These are phyloP conservation scores for Amaranthus palmeri DNA, from an alignment of 148 eudicot species.

Conservation along the genomic window DNA sequence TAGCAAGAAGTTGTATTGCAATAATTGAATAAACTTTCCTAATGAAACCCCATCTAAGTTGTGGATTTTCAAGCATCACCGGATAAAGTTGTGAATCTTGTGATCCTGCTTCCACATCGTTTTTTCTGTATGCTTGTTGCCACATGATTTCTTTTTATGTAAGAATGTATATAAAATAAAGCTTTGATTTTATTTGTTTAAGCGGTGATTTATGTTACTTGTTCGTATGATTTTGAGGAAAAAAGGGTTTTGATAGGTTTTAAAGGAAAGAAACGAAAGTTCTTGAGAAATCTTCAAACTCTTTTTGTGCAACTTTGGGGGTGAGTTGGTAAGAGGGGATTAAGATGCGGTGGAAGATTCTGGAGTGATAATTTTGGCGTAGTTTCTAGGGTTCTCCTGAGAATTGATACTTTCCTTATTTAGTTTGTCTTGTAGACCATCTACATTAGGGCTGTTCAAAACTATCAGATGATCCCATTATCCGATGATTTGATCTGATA, in stretches of 20 bases:
- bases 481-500: no score
- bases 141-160: conserved; percentile 33
- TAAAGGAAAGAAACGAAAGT: conserved; percentile 1
- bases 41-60: conserved; percentile 78
- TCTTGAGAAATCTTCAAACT: not conserved
- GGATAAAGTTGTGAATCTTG: conserved; percentile 54
- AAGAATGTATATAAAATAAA: not conserved
- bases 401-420: no score
- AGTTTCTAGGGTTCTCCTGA: no score
- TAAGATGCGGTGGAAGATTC: conserved; percentile 8
- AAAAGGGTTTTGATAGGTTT: not conserved
- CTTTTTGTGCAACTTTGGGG: not conserved
- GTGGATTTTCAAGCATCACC: conserved; percentile 52
- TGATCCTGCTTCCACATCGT: conserved; percentile 56
- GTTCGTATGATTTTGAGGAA: not conserved
- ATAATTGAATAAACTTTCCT: conserved; percentile 74
- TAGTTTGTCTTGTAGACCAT: no score
- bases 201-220: not conserved
- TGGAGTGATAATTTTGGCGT: not conserved
- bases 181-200: not conserved
- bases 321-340: not conserved
- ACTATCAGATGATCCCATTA: no score
- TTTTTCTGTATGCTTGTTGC: conserved; percentile 39
- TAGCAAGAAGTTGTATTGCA: conserved; percentile 62
- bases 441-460: no score